Percentiles rank a stretch among this genome's conserved stretches.
These are phyloP conservation scores for Dentipellis sp. DNA, from an alignment of 768 basidiomycete genomes.

Conservation along the genomic window DNA sequence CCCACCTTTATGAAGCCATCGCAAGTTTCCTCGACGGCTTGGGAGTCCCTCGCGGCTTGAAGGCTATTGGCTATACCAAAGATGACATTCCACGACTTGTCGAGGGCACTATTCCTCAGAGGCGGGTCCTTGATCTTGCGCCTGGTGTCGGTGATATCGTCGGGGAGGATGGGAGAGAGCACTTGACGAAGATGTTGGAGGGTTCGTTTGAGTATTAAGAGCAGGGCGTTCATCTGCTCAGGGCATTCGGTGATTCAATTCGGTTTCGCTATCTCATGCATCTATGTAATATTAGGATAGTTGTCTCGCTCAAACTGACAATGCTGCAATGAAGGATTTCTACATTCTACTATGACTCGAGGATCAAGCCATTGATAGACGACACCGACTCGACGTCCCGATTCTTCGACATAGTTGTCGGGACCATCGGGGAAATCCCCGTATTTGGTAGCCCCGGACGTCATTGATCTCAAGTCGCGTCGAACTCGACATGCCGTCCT, in stretches of 20 bases:
- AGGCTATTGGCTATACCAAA: slow-evolving; percentile 67
- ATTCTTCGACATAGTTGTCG: too few relatives aligned
- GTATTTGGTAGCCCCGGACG: background rate
- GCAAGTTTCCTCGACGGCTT: slow-evolving; percentile 81
- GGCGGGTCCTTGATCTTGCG: slow-evolving; percentile 87
- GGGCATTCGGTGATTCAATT: background rate
- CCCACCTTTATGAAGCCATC: slow-evolving; percentile 75
- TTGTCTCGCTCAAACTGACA: background rate
- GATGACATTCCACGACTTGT: slow-evolving; percentile 69
- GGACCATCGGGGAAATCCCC: too few relatives aligned
- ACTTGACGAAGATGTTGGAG: slow-evolving; percentile 75
- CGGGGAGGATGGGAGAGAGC: slow-evolving; percentile 76
- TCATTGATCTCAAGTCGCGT: background rate
- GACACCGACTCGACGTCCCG: too few relatives aligned
- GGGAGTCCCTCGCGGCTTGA: slow-evolving; percentile 79
- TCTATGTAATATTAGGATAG: background rate
- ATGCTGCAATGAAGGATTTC: background rate
- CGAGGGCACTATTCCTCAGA: slow-evolving; percentile 86
- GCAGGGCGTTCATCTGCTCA: too few relatives aligned
- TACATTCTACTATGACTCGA: background rate
- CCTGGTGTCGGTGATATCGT: slow-evolving; percentile 81
- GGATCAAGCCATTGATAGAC: too few relatives aligned
- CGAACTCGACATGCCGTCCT: slow-evolving; percentile 1
- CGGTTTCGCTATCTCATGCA: background rate
- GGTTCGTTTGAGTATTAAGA: slow-evolving; percentile 66